Evolutionary conservation across 257 asterid species (phyloP).

Genomic region (Agastache rugosa): DNA sequence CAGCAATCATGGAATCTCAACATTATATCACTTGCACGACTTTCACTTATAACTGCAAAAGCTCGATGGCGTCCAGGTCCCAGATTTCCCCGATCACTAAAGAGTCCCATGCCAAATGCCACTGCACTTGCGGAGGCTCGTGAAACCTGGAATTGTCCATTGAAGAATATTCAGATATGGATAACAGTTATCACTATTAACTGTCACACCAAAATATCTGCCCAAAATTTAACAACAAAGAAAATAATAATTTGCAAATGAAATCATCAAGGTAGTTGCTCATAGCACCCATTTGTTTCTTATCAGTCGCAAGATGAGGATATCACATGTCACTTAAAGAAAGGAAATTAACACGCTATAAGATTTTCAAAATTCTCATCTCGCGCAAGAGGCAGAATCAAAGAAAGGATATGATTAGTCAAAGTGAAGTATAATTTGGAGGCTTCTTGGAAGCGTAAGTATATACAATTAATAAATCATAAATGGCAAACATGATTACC

Average conservation of each 20-base stretch:
- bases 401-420: constrained; percentile 21
- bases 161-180: constrained; percentile 29
- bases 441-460: constrained; percentile 13
- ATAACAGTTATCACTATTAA: constrained; percentile 11
- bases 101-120: constrained; percentile 97
- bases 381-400: constrained; percentile 21
- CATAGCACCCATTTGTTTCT: constrained; percentile 18
- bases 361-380: constrained; percentile 11
- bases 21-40: constrained; percentile 91
- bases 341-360: constrained; percentile 3
- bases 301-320: constrained; percentile 17
- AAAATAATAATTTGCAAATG: constrained; percentile 23
- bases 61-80: constrained; percentile 90
- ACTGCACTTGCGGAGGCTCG: constrained; percentile 99
- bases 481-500: constrained; percentile 74
- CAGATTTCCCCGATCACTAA: constrained; percentile 80
- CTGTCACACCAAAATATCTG: neutral
- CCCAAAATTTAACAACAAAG: neutral
- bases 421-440: constrained; percentile 12
- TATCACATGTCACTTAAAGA: constrained; percentile 11
- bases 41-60: constrained; percentile 93
- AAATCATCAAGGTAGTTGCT: constrained; percentile 19
- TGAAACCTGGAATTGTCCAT: constrained; percentile 57
- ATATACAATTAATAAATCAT: constrained; percentile 7
- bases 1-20: constrained; percentile 97